phyloP scores from a whole-genome alignment of 2,329 filamentous ascomycete species.

The Trichoderma koningii region DNA sequence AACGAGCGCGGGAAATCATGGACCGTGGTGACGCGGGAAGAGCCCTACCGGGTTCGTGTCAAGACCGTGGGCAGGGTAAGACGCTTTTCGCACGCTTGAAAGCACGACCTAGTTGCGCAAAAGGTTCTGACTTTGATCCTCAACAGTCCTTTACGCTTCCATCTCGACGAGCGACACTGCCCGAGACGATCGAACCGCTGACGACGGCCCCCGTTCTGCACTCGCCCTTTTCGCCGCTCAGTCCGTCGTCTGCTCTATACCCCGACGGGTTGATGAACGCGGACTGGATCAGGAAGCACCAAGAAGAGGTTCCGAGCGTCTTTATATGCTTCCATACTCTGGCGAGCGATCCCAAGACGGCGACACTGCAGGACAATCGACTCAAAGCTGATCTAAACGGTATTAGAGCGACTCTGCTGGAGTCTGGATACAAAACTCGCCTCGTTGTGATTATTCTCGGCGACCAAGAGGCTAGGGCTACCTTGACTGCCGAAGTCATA shows the following conservation, averaged over 20 bases:
- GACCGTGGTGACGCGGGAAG: slow-evolving; percentile 59
- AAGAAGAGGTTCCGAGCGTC: slow-evolving; percentile 76
- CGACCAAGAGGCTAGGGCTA: slow-evolving; percentile 35
- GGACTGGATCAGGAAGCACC: slow-evolving; percentile 86
- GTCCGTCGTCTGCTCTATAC: slow-evolving; percentile 78
- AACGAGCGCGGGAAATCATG: slow-evolving; percentile 68
- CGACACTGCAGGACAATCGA: slow-evolving; percentile 80
- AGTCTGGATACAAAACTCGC: slow-evolving; percentile 75
- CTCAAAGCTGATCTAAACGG: slow-evolving; percentile 84
- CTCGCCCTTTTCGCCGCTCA: slow-evolving; percentile 88
- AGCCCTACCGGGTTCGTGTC: slow-evolving; percentile 65
- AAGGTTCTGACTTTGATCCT: slow-evolving; percentile 36
- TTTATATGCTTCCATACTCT: slow-evolving; percentile 81
- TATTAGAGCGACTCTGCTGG: slow-evolving; percentile 66
- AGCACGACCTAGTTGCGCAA: neutral
- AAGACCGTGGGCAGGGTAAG: slow-evolving; percentile 79
- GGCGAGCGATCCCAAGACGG: slow-evolving; percentile 69
- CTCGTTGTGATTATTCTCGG: slow-evolving; percentile 66
- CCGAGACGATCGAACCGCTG: slow-evolving; percentile 52
- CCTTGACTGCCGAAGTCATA: slow-evolving; percentile 62
- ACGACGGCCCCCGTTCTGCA: slow-evolving; percentile 65
- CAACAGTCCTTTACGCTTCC: slow-evolving; percentile 60
- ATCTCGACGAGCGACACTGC: slow-evolving; percentile 57
- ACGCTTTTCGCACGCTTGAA: neutral
- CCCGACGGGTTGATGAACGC: slow-evolving; percentile 85